Base-by-base conservation (phyloP, 352 stramenopile species). In the Sclerospora graminicola region DNA sequence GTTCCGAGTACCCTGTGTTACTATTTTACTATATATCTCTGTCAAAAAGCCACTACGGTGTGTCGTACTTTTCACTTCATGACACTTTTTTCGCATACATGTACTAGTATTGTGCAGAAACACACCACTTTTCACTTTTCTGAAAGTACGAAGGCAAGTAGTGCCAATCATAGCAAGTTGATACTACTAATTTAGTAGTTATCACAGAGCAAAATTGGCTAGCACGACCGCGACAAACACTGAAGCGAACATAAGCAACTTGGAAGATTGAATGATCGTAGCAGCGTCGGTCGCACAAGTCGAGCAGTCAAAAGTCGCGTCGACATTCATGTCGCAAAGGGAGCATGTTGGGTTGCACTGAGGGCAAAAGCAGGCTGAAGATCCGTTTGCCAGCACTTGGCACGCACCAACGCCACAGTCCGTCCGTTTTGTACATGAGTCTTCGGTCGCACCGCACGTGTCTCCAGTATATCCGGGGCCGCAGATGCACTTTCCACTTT, bases 401-500 rank as follows among this genome's bases (percentile, higher is more conserved):
- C 66, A 78, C 4, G 52, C 53, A 9, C 66, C 66, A 39, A 64
- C 51, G 8, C 63, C 63, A 29, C 66, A 78, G 31, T 68, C 50
- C 15, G 56, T 71, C 31, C 60, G 67, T 1, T 53, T 66, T 8
- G 59, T 66, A 36, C 66, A 78, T 11, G 48, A 60, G 29, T 78
- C 66, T 46, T 78, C 66, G 0, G 62, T 76, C 7, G 66, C 64
- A 13, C 69, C 69, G 38, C 69, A 82, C 1, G 69, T 79, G 26
- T 70, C 57, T 14, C 69, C 69, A 8, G 19, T 69, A 47, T 56
- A 82, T 8, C 69, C 69, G 31, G 63, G 52, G 8, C 52, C 48
- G 36, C 69, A 82, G 8, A 69, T 54, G 59, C 69, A 82, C 44
- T 69, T 74, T 31, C 69, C 69, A 7, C 60, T 75, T 30, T 75